These are phyloP conservation scores for Fusarium coffeatum DNA, from an alignment of 2,329 filamentous ascomycete species.

Conservation along the genomic window DNA sequence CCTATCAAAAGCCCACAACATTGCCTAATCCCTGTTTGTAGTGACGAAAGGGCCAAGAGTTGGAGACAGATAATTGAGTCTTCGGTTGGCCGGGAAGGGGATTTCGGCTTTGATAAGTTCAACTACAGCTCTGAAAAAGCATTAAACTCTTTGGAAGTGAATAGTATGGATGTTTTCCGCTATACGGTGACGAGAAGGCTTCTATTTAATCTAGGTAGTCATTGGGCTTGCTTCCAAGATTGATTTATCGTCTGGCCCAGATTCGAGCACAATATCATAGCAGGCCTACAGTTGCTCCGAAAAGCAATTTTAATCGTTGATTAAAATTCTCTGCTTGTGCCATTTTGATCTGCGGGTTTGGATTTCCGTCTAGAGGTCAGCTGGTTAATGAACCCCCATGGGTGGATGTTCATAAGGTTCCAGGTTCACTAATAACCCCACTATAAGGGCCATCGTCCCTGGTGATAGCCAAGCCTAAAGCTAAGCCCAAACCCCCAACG, in stretches of 20 bases:
- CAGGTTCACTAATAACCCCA: background rate
- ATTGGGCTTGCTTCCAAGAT: background rate
- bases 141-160: background rate
- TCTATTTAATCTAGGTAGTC: background rate
- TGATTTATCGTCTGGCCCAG: background rate
- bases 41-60: slow-evolving; percentile 20
- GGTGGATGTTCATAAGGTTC: background rate
- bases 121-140: background rate
- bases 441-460: slow-evolving; percentile 19
- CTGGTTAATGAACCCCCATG: background rate
- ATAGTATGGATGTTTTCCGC: background rate
- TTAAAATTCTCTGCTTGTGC: background rate
- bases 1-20: slow-evolving; percentile 31
- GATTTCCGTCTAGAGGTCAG: background rate
- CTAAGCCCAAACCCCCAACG: background rate
- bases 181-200: background rate
- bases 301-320: background rate
- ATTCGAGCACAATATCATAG: background rate
- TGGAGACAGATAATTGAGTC: background rate
- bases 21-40: slow-evolving; percentile 28
- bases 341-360: background rate
- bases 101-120: slow-evolving; percentile 3
- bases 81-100: background rate
- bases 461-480: slow-evolving; percentile 6
- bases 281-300: background rate